Evolutionary conservation across 352 stramenopile species (phyloP).

Genomic region (Globisporangium iwayamae): DNA sequence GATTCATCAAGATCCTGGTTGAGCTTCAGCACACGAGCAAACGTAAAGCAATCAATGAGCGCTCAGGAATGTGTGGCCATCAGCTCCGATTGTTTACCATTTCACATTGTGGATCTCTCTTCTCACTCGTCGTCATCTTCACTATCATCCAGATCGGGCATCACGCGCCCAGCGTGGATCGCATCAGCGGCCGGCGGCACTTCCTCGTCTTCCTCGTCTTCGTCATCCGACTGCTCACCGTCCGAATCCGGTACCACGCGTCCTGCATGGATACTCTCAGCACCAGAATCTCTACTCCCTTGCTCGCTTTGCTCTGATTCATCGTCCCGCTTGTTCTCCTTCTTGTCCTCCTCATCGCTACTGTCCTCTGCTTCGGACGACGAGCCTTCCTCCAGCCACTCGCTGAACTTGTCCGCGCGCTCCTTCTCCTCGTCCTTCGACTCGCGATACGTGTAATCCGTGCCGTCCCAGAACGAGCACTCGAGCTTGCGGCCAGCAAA

Average conservation of each 20-base stretch:
- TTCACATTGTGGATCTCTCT: not conserved
- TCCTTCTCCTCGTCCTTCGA: constrained; percentile 79
- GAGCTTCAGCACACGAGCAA: not conserved
- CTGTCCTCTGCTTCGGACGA: constrained; percentile 48
- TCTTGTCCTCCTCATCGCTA: not conserved
- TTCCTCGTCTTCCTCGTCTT: constrained; percentile 24
- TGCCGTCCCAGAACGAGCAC: constrained; percentile 94
- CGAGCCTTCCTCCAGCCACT: constrained; percentile 90
- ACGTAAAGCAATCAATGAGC: not conserved
- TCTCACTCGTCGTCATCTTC: constrained; percentile 27
- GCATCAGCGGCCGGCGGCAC: constrained; percentile 6
- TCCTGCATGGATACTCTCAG: constrained; percentile 13
- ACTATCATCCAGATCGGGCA: constrained; percentile 49
- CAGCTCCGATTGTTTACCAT: not conserved
- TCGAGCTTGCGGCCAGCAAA: constrained; percentile 86
- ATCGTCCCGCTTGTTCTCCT: not conserved
- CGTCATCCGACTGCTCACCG: constrained; percentile 15
- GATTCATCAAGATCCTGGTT: not conserved
- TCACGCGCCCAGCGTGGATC: constrained; percentile 50
- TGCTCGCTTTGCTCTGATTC: constrained; percentile 11
- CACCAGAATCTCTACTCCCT: not conserved
- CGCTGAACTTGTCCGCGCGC: constrained; percentile 91
- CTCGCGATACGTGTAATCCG: constrained; percentile 89
- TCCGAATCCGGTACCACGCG: constrained; percentile 15
- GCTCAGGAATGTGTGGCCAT: no score